Evolutionary conservation across 2,329 filamentous ascomycete species (phyloP), one percentile per base, ranked within the genome.

Genomic region (Pleoardoris graminearum): DNA sequence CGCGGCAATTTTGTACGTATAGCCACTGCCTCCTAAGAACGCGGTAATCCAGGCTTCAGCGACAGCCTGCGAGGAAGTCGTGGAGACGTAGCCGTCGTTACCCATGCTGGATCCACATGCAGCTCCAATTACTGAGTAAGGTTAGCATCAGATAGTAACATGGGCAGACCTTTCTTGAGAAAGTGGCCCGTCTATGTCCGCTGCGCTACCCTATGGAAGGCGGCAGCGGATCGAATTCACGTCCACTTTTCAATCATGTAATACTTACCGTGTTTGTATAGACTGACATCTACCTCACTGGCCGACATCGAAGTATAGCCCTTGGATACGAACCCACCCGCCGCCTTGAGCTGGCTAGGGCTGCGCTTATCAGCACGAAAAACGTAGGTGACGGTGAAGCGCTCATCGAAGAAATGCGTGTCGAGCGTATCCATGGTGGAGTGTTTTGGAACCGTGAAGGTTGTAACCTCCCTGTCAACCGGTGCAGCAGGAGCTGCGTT

Each of bases 51-150:
- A 45, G 16, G 10, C 27, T 6, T 45, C 38, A 17, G 42, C 42
- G 12, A 45, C 27, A 23, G 14, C 4, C 11, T 16, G 27, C 17
- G 27, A 32, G 7, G 42, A 25, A 7, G 42, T 45, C 10, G 42
- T 45, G 8, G 42, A 33, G 21, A 33, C 29, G 23, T 45, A 45
- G 17, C 27, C 42, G 32, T 45, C 42, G 16, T 45, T 35, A 12
- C 22, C 32, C 21, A 32, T 21, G 16, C 42, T 45, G 42, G 33
- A 35, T 8, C 42, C 27, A n/a, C 19, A 22, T 4, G 42, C 29
- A 23, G 16, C 42, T 14, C 42, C 42, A n/a, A 14, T 39, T 12
- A 35, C 25, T 27, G 7, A 6, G 10, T 39, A 16, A 21, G 19
- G 17, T 12, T n/a, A 39, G 25, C 10, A 27, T 27, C 25, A 27